Evolutionary conservation across 2,329 filamentous ascomycete species (phyloP).

Genomic region (Fusarium burgessii): DNA sequence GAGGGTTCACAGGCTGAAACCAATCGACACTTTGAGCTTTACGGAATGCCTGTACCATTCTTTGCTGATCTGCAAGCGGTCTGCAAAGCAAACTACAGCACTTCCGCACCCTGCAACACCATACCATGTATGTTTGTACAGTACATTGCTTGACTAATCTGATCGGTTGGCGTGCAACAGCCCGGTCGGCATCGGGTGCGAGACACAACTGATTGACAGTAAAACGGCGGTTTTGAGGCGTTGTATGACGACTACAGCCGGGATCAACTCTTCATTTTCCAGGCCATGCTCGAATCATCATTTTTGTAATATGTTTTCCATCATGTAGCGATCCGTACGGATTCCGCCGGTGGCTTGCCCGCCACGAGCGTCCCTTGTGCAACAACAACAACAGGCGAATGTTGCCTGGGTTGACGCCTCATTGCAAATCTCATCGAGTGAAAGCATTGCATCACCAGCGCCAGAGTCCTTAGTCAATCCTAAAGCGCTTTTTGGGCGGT

Average conservation of each 20-base stretch:
- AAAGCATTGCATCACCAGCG: slow-evolving; percentile 26
- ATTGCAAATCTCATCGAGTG: slow-evolving; percentile 26
- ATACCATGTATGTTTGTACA: background rate
- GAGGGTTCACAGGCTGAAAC: slow-evolving; percentile 41
- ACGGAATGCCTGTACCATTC: slow-evolving; percentile 32
- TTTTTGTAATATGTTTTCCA: slow-evolving; percentile 24
- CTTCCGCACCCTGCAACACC: slow-evolving; percentile 30
- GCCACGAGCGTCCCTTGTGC: slow-evolving; percentile 33
- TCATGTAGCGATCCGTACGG: slow-evolving; percentile 14
- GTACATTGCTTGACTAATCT: slow-evolving; percentile 17
- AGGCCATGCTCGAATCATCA: slow-evolving; percentile 13
- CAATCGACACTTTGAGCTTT: slow-evolving; percentile 31
- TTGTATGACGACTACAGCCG: slow-evolving; percentile 25
- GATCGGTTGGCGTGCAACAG: slow-evolving; percentile 21
- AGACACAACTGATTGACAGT: slow-evolving; percentile 19
- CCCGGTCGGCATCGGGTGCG: slow-evolving; percentile 12
- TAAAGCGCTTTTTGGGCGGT: slow-evolving; percentile 12
- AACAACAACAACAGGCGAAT: slow-evolving; percentile 32
- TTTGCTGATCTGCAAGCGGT: slow-evolving; percentile 44
- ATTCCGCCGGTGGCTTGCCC: slow-evolving; percentile 33
- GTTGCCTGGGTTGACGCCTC: slow-evolving; percentile 33
- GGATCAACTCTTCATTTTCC: slow-evolving; percentile 9
- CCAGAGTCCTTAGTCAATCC: slow-evolving; percentile 22
- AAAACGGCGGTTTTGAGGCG: slow-evolving; percentile 22
- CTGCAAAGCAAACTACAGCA: slow-evolving; percentile 29